Conservation (phyloP, 305 asterid species). For the Ruellia speciosa region DNA sequence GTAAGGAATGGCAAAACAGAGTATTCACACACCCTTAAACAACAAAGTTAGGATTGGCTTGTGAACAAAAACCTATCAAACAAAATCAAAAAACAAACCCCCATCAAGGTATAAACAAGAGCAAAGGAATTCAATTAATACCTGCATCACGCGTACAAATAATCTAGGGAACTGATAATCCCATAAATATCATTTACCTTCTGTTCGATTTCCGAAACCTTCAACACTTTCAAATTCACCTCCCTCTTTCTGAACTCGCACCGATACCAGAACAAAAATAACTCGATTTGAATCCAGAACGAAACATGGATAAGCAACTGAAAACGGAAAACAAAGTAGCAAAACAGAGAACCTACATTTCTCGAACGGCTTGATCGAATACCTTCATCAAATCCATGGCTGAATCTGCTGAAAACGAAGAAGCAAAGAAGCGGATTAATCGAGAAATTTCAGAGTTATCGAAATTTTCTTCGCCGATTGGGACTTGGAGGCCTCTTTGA, state of each 20-base stretch:
- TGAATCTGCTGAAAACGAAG: constrained; percentile 29
- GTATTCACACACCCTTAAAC: no score
- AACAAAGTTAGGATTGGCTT: no score
- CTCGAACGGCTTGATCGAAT: constrained; percentile 87
- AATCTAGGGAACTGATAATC: constrained; percentile 11
- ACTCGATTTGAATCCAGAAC: neutral
- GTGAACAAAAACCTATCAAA: no score
- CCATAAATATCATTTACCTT: constrained; percentile 43
- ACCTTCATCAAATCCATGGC: constrained; percentile 94
- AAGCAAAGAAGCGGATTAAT: constrained; percentile 20
- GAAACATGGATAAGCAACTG: neutral
- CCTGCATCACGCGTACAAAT: no score
- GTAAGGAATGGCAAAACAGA: no score
- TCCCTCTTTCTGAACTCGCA: constrained; percentile 74
- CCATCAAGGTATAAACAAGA: no score
- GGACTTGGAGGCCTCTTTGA: constrained; percentile 18
- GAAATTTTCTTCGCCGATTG: neutral
- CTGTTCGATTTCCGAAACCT: constrained; percentile 97
- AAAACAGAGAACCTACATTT: constrained; percentile 46
- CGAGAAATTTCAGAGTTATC: constrained; percentile 14
- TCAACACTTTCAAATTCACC: constrained; percentile 95
- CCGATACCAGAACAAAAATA: neutral
- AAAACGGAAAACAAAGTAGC: constrained; percentile 6
- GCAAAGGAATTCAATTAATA: no score
- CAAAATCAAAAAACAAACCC: no score